Conservation (phyloP, 2,329 filamentous ascomycete species). For the Eutypa lata region DNA sequence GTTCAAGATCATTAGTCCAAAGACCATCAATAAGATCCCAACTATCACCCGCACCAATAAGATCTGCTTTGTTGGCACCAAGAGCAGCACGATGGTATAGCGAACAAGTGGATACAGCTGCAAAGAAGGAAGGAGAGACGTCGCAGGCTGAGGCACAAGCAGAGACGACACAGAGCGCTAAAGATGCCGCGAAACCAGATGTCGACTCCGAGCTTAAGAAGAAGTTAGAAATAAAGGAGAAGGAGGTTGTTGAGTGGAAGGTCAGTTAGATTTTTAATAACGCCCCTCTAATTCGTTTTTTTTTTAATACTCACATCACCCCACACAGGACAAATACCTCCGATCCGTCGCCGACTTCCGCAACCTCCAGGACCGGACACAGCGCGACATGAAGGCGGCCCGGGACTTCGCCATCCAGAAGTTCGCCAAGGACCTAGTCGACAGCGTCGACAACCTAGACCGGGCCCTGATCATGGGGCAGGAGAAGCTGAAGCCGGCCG, state of each 20-base stretch:
- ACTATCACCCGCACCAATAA: slow-evolving; percentile 33
- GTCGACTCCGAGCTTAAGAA: slow-evolving; percentile 54
- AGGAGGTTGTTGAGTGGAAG: slow-evolving; percentile 79
- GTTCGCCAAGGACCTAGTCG: slow-evolving; percentile 92
- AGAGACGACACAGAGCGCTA: slow-evolving; percentile 24
- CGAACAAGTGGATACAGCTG: slow-evolving; percentile 33
- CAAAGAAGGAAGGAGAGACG: slow-evolving; percentile 37
- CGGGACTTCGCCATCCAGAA: slow-evolving; percentile 93
- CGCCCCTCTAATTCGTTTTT: background rate
- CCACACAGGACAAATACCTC: slow-evolving; percentile 80
- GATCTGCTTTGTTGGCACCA: slow-evolving; percentile 13
- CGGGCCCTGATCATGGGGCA: slow-evolving; percentile 80
- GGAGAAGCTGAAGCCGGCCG: slow-evolving; percentile 59
- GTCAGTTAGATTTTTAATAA: slow-evolving; percentile 44
- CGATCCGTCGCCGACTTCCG: slow-evolving; percentile 95
- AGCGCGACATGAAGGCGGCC: slow-evolving; percentile 82
- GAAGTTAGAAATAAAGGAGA: slow-evolving; percentile 69
- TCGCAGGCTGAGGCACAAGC: slow-evolving; percentile 35
- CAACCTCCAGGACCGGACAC: slow-evolving; percentile 93
- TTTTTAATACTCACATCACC: slow-evolving; percentile 1
- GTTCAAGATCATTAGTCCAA: slow-evolving; percentile 43
- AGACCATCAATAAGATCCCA: slow-evolving; percentile 44
- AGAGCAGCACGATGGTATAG: slow-evolving; percentile 33
- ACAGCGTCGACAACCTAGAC: slow-evolving; percentile 96
- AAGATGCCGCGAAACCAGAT: slow-evolving; percentile 25